phyloP scores from a whole-genome alignment of 768 basidiomycete genomes.

The Pleurotus platypus region DNA sequence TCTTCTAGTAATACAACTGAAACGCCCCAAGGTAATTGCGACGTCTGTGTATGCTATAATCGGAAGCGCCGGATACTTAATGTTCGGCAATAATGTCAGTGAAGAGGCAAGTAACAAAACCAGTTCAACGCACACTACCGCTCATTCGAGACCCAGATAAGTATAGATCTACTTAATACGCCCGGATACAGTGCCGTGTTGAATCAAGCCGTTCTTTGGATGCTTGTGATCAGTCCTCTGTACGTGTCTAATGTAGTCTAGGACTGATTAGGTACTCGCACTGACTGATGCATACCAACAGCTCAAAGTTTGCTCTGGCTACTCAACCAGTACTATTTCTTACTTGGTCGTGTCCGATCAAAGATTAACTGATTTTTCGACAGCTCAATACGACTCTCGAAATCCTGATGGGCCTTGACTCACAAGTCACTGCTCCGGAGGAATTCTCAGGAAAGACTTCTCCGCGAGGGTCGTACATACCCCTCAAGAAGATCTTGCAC shows the following conservation, averaged over 20 bases:
- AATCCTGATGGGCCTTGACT: slow-evolving; percentile 66
- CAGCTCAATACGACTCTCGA: slow-evolving; percentile 84
- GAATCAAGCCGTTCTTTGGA: slow-evolving; percentile 78
- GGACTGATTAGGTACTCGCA: neutral
- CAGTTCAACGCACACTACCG: neutral
- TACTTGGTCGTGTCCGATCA: neutral
- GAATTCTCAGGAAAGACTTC: slow-evolving; percentile 29
- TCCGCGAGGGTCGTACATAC: slow-evolving; percentile 21
- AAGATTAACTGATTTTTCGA: neutral
- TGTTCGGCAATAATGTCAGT: slow-evolving; percentile 81
- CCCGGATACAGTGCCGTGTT: slow-evolving; percentile 68
- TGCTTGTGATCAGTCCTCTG: slow-evolving; percentile 79
- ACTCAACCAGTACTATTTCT: slow-evolving; percentile 64
- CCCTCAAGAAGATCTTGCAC: slow-evolving; percentile 37
- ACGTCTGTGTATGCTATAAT: slow-evolving; percentile 64
- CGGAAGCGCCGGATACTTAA: slow-evolving; percentile 81
- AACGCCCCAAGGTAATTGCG: slow-evolving; percentile 44
- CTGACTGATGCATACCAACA: slow-evolving; percentile 23
- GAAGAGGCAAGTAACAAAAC: slow-evolving; percentile 60
- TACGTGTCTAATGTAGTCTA: slow-evolving; percentile 29
- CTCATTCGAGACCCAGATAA: slow-evolving; percentile 52
- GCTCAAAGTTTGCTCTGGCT: slow-evolving; percentile 85
- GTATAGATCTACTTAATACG: slow-evolving; percentile 72
- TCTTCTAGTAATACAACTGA: no score
- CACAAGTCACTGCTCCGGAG: slow-evolving; percentile 29